Conservation (phyloP, 352 stramenopile genomes). For the Pythium angustatum region DNA sequence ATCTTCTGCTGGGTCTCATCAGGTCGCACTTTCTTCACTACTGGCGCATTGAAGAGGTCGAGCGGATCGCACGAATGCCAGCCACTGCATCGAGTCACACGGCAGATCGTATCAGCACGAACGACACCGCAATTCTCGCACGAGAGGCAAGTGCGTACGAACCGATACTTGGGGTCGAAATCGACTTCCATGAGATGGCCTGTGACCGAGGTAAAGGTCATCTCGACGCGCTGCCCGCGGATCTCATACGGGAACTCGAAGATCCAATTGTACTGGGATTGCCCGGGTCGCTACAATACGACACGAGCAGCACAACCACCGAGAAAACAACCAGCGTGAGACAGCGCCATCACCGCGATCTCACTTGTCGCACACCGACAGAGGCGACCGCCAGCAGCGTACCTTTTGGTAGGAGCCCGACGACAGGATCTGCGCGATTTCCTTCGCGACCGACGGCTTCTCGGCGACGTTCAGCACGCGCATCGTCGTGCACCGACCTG, state of each 20-base stretch:
- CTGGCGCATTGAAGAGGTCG: constrained; percentile 92
- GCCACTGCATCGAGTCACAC: constrained; percentile 82
- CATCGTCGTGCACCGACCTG: too few relatives aligned
- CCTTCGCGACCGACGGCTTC: constrained; percentile 99
- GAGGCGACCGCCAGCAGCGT: constrained; percentile 15
- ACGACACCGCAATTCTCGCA: too few relatives aligned
- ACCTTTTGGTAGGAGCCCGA: constrained; percentile 57
- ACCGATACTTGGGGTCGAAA: constrained; percentile 86
- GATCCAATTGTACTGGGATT: constrained; percentile 89
- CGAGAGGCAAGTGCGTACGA: constrained; percentile 9
- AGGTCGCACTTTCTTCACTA: constrained; percentile 80
- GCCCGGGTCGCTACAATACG: constrained; percentile 58
- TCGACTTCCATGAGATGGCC: constrained; percentile 98
- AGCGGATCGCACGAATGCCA: constrained; percentile 94
- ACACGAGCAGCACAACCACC: not conserved
- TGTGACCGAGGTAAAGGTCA: constrained; percentile 96
- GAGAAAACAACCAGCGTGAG: not conserved
- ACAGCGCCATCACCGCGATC: too few relatives aligned
- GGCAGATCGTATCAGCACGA: too few relatives aligned
- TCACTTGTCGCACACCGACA: too few relatives aligned
- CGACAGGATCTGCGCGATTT: constrained; percentile 95
- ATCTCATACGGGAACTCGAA: constrained; percentile 92
- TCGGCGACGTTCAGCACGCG: constrained; percentile 98
- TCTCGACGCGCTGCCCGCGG: constrained; percentile 80
- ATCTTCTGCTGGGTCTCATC: constrained; percentile 90